These are phyloP conservation scores for Prinsepia uniflora DNA, from an alignment of 306 rosid genomes.

Conservation along the genomic window DNA sequence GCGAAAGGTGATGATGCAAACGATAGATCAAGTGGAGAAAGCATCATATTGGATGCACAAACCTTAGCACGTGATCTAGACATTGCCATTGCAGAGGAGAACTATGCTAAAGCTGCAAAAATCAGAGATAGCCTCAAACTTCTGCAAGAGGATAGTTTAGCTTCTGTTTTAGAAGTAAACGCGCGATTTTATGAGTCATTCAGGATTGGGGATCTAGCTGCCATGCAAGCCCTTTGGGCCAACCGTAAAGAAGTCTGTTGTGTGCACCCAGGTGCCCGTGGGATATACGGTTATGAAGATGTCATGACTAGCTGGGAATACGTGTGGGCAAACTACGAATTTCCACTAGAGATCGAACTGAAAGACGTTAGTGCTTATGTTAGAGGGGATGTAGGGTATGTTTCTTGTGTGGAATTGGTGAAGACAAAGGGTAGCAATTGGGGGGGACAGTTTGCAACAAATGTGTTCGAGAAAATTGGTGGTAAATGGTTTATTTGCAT, in stretches of 20 bases:
- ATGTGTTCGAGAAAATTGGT: conserved; percentile 69
- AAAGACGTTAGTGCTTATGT: conserved; percentile 70
- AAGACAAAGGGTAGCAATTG: conserved; percentile 83
- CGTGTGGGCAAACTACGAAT: conserved; percentile 93
- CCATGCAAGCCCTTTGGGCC: conserved; percentile 87
- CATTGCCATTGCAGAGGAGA: conserved; percentile 74
- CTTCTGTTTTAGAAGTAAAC: conserved; percentile 55
- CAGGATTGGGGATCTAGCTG: conserved; percentile 69
- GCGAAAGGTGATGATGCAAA: conserved; percentile 58
- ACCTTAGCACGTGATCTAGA: conserved; percentile 61
- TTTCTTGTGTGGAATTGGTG: conserved; percentile 85
- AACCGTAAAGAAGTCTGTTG: conserved; percentile 62
- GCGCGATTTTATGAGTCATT: conserved; percentile 67
- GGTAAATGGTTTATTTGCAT: conserved; percentile 72
- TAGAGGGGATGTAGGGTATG: conserved; percentile 73
- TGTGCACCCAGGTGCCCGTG: conserved; percentile 79
- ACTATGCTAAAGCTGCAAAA: conserved; percentile 74
- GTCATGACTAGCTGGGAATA: conserved; percentile 89
- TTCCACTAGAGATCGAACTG: conserved; percentile 71
- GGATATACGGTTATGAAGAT: conserved; percentile 76
- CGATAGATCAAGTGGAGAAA: conserved; percentile 41
- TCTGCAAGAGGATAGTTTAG: conserved; percentile 54
- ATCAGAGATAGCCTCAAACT: conserved; percentile 67
- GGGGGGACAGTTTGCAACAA: conserved; percentile 91
- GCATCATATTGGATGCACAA: conserved; percentile 48